Conservation (phyloP, 2,329 filamentous ascomycete genomes). For the Aureobasidium lini region DNA sequence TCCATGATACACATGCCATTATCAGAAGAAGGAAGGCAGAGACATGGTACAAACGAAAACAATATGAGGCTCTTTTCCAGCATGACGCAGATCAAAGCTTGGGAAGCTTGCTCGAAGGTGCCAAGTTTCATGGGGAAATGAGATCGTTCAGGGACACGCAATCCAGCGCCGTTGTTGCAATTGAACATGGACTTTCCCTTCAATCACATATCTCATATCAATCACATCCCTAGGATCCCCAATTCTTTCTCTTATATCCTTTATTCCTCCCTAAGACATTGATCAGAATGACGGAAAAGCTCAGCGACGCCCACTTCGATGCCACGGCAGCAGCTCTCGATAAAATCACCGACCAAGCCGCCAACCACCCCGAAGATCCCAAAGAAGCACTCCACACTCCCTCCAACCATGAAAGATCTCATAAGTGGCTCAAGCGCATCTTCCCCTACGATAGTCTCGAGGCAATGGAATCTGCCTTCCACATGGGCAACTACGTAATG, state of each 20-base stretch:
- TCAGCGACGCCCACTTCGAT: conserved; percentile 20
- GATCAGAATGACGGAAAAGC: conserved; percentile 7
- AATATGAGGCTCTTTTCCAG: not conserved
- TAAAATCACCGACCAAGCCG: conserved; percentile 21
- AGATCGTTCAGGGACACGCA: not conserved
- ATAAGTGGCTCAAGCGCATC: conserved; percentile 15
- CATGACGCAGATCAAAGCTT: conserved; percentile 10
- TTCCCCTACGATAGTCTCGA: conserved; percentile 22
- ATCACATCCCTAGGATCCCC: not conserved
- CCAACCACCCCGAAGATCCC: conserved; percentile 18
- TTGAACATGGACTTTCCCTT: not conserved
- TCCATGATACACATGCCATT: too few relatives aligned
- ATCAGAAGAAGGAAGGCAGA: not conserved
- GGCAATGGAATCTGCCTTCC: conserved; percentile 29
- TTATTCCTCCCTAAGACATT: not conserved
- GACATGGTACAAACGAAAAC: not conserved
- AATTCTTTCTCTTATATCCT: not conserved
- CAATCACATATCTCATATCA: not conserved
- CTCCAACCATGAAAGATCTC: conserved; percentile 16
- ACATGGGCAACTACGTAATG: conserved; percentile 39
- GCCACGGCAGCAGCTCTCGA: conserved; percentile 21
- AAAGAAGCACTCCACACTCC: conserved; percentile 23
- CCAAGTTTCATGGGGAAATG: conserved; percentile 1
- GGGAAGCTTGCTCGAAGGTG: not conserved
- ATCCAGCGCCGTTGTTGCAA: not conserved